A percentile compares a stretch with the other conserved stretches of the same genome.
Conservation (phyloP, 116 monocot genomes). For the Zostera marina region DNA sequence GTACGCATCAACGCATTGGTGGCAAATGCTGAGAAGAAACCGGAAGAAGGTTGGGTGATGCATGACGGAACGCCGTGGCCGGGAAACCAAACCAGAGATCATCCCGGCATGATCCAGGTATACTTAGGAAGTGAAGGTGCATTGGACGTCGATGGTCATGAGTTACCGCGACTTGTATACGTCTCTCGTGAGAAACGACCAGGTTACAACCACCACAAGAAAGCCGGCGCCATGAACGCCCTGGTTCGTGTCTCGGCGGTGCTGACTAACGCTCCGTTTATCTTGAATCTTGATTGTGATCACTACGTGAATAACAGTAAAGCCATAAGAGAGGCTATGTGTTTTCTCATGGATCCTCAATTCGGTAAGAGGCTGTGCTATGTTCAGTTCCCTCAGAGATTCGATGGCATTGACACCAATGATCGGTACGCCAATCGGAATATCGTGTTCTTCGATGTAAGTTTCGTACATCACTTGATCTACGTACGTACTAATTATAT, state of each 20-base stretch:
- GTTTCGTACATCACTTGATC: background rate
- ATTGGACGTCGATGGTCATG: constrained; percentile 62
- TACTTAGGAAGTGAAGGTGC: constrained; percentile 77
- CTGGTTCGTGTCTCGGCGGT: constrained; percentile 79
- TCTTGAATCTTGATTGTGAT: constrained; percentile 86
- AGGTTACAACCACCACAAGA: constrained; percentile 88
- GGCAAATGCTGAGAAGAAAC: constrained; percentile 87
- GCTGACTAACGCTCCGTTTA: constrained; percentile 86
- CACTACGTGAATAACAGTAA: constrained; percentile 96
- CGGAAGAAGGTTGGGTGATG: constrained; percentile 95
- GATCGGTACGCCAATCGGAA: constrained; percentile 92
- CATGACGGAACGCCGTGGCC: constrained; percentile 90
- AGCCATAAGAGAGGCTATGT: constrained; percentile 85
- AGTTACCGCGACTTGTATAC: constrained; percentile 67
- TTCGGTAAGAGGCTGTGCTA: constrained; percentile 94
- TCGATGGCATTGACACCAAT: constrained; percentile 73
- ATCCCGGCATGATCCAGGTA: constrained; percentile 97
- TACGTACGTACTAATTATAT: background rate
- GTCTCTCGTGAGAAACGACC: constrained; percentile 91
- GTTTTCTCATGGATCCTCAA: constrained; percentile 93
- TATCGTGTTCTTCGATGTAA: constrained; percentile 89
- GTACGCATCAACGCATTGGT: constrained; percentile 82
- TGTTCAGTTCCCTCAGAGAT: constrained; percentile 92
- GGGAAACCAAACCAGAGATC: constrained; percentile 77
- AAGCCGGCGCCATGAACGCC: constrained; percentile 94